Conservation (phyloP, 164 flowering plant genomes). For the Akebia trifoliata region DNA sequence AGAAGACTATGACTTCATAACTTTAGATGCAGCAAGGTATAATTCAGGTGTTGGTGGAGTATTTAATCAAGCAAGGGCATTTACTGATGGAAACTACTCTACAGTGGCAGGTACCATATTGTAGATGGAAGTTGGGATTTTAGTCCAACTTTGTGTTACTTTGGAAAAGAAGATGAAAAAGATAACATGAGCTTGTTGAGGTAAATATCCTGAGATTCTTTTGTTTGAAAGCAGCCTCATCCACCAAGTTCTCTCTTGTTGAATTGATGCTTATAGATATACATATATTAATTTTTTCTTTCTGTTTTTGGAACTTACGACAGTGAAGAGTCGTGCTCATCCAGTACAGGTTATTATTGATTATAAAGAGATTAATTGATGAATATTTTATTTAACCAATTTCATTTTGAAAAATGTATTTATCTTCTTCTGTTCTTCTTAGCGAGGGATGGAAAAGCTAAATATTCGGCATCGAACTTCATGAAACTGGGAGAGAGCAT, state of each 20-base stretch:
- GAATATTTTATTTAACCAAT: not conserved
- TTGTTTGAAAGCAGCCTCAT: not conserved
- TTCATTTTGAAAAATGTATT: not conserved
- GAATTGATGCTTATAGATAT: not conserved
- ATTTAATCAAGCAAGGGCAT: constrained; percentile 1
- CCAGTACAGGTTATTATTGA: constrained; percentile 52
- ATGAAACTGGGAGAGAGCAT: constrained; percentile 16
- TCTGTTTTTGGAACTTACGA: constrained; percentile 13
- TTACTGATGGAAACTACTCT: constrained; percentile 4
- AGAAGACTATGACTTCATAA: constrained; percentile 18
- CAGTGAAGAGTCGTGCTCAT: constrained; percentile 78
- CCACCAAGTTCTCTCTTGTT: not conserved
- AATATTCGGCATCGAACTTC: constrained; percentile 19
- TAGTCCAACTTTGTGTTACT: constrained; percentile 27
- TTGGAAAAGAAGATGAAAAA: constrained; percentile 32
- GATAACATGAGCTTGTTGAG: constrained; percentile 46
- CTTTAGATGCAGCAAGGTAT: constrained; percentile 33
- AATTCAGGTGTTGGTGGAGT: constrained; percentile 1
- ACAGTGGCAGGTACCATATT: constrained; percentile 27
- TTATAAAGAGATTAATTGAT: constrained; percentile 2
- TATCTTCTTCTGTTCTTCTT: constrained; percentile 17
- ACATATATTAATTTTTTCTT: not conserved
- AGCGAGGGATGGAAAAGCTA: constrained; percentile 36
- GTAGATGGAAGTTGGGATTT: constrained; percentile 20
- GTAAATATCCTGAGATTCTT: constrained; percentile 21